Base-by-base conservation (phyloP, 2,329 filamentous ascomycete genomes). In the Truncatella angustata region DNA sequence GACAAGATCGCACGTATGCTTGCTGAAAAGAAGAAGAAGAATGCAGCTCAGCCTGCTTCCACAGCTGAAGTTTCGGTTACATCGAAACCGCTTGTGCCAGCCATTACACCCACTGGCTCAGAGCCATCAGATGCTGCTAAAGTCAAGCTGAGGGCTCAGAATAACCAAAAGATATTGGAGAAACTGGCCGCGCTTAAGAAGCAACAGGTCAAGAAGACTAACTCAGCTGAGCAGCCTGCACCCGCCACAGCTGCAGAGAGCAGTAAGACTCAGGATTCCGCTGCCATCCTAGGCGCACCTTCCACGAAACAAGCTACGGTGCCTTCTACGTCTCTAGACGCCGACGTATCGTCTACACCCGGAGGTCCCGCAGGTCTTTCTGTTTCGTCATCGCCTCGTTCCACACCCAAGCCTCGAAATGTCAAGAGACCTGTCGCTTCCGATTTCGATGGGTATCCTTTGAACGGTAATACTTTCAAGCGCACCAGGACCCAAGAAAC, bases 151-250 rank as follows among this genome's bases (percentile, higher is more conserved):
- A 60, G 62, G 39, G 63, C 64, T 35, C 64, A 91, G 58, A 96
- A 89, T 54, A 89, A 90, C 52, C 80, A 78, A 53, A 72, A 91
- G 28, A 77, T 92, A 43, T 84, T 90, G 57, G 82, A 90, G 64
- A 91, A 90, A 59, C 86, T 96, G 63, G 89, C 91, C 54, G 87
- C 87, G 20, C 72, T 94, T 20, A 84, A 84, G 59, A 85, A 82
- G 60, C 73, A 59, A 35, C 62, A 65, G 46, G 60, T 65, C 32
- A 64, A 62, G 28, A 59, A 57, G 36, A 51, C 53, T n/a, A 49
- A 51, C 14, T 40, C 37, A 24, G 28, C 30, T 4, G 58, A 52
- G 30, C 35, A 49, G 43, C 46, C 44, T 18, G 58, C 58, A 34
- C 32, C 55, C 14, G 32, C 48, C 30, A 48, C 54, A 4, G 51